Percentiles rank a stretch among this genome's conserved stretches.
phyloP scores from a whole-genome alignment of 257 asterid genomes.

The Ligustrum vulgare region DNA sequence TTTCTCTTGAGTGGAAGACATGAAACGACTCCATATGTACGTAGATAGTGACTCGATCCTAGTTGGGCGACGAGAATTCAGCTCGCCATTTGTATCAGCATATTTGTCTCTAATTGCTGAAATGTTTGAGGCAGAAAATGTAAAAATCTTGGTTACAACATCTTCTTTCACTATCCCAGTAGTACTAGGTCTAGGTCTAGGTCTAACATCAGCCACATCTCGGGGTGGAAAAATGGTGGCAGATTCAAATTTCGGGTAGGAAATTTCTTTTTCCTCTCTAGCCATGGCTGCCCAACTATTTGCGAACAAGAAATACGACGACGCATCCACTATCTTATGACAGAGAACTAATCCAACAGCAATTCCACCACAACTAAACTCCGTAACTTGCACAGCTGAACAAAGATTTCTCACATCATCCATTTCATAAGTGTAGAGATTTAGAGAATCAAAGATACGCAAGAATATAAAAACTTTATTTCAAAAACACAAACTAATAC shows the following conservation, averaged over 20 bases:
- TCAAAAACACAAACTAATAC: too few species aligned
- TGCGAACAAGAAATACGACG: constrained; percentile 28
- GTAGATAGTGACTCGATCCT: constrained; percentile 47
- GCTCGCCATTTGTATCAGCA: not conserved
- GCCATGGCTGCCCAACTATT: constrained; percentile 47
- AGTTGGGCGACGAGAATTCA: constrained; percentile 22
- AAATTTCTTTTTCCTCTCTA: not conserved
- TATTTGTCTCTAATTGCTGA: constrained; percentile 31
- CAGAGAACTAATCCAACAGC: constrained; percentile 37
- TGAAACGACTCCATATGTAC: constrained; percentile 44
- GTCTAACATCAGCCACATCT: constrained; percentile 24
- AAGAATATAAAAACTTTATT: too few species aligned
- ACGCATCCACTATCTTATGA: constrained; percentile 47
- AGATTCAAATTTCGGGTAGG: constrained; percentile 32
- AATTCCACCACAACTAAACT: constrained; percentile 43
- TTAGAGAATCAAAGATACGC: too few species aligned
- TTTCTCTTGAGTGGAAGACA: constrained; percentile 16
- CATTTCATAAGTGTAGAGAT: too few species aligned
- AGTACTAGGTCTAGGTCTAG: too few species aligned
- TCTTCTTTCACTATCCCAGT: constrained; percentile 33
- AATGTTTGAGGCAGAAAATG: constrained; percentile 36
- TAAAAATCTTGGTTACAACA: constrained; percentile 34
- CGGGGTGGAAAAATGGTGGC: constrained; percentile 45
- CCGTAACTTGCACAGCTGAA: constrained; percentile 35
- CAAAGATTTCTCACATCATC: constrained; percentile 23